Conservation (phyloP, 108 stramenopile species). For the Nannochloropsis gaditana region DNA sequence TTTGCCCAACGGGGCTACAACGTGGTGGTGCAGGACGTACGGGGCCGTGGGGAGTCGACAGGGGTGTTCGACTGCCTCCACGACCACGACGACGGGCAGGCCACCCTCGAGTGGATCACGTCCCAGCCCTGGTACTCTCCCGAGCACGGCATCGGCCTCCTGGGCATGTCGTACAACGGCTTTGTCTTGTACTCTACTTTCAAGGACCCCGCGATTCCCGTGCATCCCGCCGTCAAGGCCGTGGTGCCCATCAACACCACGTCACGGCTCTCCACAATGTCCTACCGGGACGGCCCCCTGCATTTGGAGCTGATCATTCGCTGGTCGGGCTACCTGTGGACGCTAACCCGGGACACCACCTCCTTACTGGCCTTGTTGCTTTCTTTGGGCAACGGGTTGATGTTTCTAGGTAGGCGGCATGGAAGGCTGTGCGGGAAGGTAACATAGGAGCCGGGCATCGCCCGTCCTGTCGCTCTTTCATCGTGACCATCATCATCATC, state of each 20-base stretch:
- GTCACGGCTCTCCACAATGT: background rate
- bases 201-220: background rate
- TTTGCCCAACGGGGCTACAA: background rate
- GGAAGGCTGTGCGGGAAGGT: background rate
- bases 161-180: background rate
- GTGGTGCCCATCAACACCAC: conserved; percentile 1
- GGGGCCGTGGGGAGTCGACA: background rate
- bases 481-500: background rate
- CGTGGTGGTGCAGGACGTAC: conserved; percentile 19
- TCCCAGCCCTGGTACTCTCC: conserved; percentile 19
- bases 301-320: background rate
- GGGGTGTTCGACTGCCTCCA: background rate
- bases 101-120: background rate
- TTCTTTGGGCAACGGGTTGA: background rate
- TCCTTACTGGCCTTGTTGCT: conserved; percentile 9
- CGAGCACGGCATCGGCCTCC: background rate
- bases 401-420: background rate
- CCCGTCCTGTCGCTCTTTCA: background rate
- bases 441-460: background rate
- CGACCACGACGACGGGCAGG: conserved; percentile 11
- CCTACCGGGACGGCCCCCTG: background rate
- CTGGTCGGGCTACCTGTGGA: background rate
- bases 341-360: background rate
- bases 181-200: background rate
- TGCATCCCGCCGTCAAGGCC: background rate